phyloP scores from a whole-genome alignment of 805 yeast genomes.

The Jamesozyma piceae region DNA sequence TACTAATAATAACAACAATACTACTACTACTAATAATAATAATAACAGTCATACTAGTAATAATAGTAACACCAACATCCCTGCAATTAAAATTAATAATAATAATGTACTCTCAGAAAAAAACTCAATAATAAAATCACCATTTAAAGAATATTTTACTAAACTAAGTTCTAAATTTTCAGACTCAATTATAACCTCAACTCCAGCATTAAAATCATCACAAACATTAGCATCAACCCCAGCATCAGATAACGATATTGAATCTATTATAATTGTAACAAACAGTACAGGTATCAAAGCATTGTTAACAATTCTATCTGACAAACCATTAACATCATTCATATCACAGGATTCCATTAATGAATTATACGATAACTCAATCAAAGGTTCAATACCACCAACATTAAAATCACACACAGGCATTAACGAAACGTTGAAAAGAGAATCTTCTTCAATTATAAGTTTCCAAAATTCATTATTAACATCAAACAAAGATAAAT shows the following conservation, averaged over 20 bases:
- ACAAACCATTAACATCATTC: conserved; percentile 25
- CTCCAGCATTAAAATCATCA: neutral
- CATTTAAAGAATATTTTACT: conserved; percentile 28
- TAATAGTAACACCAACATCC: neutral
- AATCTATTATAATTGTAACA: conserved; percentile 24
- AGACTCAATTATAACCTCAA: neutral
- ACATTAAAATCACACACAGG: neutral
- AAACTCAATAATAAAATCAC: conserved; percentile 14
- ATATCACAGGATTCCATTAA: conserved; percentile 26
- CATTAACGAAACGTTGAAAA: conserved; percentile 9
- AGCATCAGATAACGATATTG: conserved; percentile 6
- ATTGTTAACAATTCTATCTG: conserved; percentile 27
- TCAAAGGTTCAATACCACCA: neutral
- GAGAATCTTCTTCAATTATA: conserved; percentile 26
- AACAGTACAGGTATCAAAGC: conserved; percentile 31
- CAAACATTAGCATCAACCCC: neutral
- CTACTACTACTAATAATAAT: too few species aligned
- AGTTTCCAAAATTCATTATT: conserved; percentile 23
- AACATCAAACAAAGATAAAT: conserved; percentile 29
- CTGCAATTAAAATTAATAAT: neutral
- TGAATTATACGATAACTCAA: conserved; percentile 14
- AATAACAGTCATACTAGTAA: neutral
- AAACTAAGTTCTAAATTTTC: conserved; percentile 22
- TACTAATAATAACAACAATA: neutral
- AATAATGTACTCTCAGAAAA: neutral